These are phyloP conservation scores for Aspergillus carbonarius DNA, from an alignment of 2,329 filamentous ascomycete genomes.

Conservation along the genomic window DNA sequence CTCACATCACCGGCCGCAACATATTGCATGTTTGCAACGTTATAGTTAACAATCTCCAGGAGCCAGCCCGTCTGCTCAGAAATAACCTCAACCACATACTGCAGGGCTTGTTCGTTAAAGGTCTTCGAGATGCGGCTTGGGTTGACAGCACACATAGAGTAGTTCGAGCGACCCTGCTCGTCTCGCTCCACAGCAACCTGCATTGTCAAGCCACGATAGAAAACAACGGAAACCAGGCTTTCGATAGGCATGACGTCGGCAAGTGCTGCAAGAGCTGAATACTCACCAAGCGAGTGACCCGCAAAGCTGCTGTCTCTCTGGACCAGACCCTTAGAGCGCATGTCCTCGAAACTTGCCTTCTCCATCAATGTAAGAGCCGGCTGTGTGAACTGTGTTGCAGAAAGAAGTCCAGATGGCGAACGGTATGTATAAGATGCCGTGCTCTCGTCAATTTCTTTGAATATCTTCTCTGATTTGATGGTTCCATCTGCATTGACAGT, in stretches of 20 bases:
- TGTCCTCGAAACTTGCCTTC: constrained; percentile 99
- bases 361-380: constrained; percentile 98
- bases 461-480: constrained; percentile 98
- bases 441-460: constrained; percentile 93
- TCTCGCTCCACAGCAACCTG: constrained; percentile 98
- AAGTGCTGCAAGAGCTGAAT: constrained; percentile 91
- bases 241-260: constrained; percentile 99
- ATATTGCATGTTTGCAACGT: constrained; percentile 70
- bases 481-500: constrained; percentile 88
- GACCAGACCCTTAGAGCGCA: constrained; percentile 95
- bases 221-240: constrained; percentile 94
- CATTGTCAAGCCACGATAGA: constrained; percentile 99
- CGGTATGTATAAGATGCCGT: constrained; percentile 96
- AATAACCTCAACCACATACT: constrained; percentile 96
- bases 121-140: constrained; percentile 97
- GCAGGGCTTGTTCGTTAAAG: constrained; percentile 95
- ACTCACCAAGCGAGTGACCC: constrained; percentile 96
- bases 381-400: constrained; percentile 97
- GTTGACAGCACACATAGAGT: constrained; percentile 99
- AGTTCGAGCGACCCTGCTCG: constrained; percentile 88
- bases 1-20: constrained; percentile 64
- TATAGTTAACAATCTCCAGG: constrained; percentile 97
- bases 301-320: constrained; percentile 96
- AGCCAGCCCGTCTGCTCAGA: constrained; percentile 92
- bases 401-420: constrained; percentile 89